Base-by-base conservation (phyloP, 192 early-diverging fungal species). In the Backusella westeae region DNA sequence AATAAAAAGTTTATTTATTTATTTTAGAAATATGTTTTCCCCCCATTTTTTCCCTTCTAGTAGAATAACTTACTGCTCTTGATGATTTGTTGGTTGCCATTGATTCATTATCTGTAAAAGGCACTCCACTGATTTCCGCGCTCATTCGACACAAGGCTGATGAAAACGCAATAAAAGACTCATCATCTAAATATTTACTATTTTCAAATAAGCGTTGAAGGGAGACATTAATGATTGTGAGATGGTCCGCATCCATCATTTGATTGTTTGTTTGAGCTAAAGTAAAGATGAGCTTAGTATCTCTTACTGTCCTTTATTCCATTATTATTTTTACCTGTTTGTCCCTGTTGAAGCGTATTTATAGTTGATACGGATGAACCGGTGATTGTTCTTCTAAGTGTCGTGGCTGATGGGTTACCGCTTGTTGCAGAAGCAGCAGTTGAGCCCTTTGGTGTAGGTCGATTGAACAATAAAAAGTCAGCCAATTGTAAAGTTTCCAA, bases 401-500 rank as follows among this genome's bases (percentile, higher is more conserved):
- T 65, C 9, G 71, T 34, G 0, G 52, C 4, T 19, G 78, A 14
- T 32, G 70, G 26, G 19, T 71, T 71, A 32, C 42, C 32, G 17
- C 34, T 9, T 42, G 70, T 29, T 19, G 35, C n/a, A 38, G 68
- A 69, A 10, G 56, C 8, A 9, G 59, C 6, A 42, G 38, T 19
- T 59, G 67, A n/a, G 15, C 80, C 80, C 44, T 81, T 81, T n/a
- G 76, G 80, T 14, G 65, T 67, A 8, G 76, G 77, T 66, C 86
- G 82, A 41, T 76, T 81, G 12, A 88, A 86, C 59, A 97, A 69
- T 21, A 95, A 80, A 78, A 91, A 90, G 63, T 98, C 96, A 1
- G 94, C 92, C 26, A 93, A 89, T 78, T 97, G 96, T 76, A 98
- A 83, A 3, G 96, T 96, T 73, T 96, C 94, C 41, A 98, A 77